Evolutionary conservation across 331 rosid genomes (phyloP).

Genomic region (Quercus lobata): DNA sequence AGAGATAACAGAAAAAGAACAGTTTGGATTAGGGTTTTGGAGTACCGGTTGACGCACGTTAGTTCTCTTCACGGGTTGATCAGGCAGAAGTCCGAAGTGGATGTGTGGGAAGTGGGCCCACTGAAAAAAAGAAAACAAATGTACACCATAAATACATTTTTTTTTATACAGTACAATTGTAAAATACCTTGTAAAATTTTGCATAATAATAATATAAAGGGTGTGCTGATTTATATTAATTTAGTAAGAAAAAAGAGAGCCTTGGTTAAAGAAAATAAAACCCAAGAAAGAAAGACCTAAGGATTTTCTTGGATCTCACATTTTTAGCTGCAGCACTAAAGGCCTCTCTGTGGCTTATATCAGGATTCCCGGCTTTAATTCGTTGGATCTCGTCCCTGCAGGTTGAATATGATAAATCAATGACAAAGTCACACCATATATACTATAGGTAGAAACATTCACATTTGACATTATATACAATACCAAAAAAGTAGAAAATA

Average conservation of each 20-base stretch:
- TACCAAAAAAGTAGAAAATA: background rate
- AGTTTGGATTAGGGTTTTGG: conserved; percentile 29
- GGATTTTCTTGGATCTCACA: conserved; percentile 50
- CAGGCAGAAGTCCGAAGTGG: conserved; percentile 92
- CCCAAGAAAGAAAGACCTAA: conserved; percentile 22
- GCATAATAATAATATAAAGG: background rate
- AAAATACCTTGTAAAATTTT: background rate
- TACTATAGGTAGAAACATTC: background rate
- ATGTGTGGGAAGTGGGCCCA: conserved; percentile 97
- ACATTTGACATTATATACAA: background rate
- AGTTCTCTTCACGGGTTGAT: conserved; percentile 79
- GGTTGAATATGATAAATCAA: background rate
- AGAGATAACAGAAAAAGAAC: conserved; percentile 6
- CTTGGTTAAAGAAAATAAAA: conserved; percentile 1
- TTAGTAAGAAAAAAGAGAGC: conserved; percentile 10
- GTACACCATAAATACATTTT: conserved; percentile 10
- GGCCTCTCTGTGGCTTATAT: conserved; percentile 92
- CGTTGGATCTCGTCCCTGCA: conserved; percentile 88
- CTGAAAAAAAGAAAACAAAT: conserved; percentile 37
- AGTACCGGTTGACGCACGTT: conserved; percentile 62
- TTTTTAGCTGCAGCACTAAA: conserved; percentile 94
- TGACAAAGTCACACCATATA: background rate
- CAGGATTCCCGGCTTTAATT: conserved; percentile 92
- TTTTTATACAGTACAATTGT: background rate
- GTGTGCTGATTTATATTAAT: background rate